A percentile compares a stretch with the other conserved stretches of the same genome.
Evolutionary conservation across 2,329 filamentous ascomycete species (phyloP).

Genomic region (Sclerotinia sclerotiorum): DNA sequence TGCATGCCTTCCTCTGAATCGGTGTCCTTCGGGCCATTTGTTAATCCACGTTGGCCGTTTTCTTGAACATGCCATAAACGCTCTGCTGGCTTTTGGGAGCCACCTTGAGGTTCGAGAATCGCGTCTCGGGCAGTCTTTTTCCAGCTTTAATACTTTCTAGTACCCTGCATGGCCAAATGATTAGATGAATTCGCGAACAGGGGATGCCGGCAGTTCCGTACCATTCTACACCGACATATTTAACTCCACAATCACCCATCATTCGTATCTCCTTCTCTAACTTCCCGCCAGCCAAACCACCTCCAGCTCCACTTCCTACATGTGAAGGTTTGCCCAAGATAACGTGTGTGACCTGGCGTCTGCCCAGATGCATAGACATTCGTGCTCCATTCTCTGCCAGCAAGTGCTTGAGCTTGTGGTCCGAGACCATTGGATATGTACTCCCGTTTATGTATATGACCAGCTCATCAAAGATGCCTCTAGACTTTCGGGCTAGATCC

Average conservation of each 20-base stretch:
- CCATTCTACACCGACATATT: constrained; percentile 82
- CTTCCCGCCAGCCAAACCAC: constrained; percentile 75
- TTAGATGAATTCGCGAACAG: constrained; percentile 18
- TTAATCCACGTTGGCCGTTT: constrained; percentile 25
- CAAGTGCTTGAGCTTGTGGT: constrained; percentile 80
- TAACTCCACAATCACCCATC: constrained; percentile 67
- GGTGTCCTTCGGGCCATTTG: constrained; percentile 16
- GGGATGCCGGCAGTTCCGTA: constrained; percentile 41
- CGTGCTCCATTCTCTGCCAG: constrained; percentile 72
- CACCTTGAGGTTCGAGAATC: constrained; percentile 65
- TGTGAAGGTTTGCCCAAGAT: constrained; percentile 65
- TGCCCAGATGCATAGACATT: constrained; percentile 68
- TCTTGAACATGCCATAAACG: constrained; percentile 55
- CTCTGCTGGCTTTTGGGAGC: constrained; percentile 63
- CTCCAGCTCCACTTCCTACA: constrained; percentile 59
- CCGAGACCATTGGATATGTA: constrained; percentile 76
- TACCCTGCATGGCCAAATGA: constrained; percentile 53
- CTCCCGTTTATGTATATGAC: constrained; percentile 86
- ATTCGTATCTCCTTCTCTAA: constrained; percentile 75
- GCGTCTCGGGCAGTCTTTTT: constrained; percentile 70
- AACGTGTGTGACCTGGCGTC: constrained; percentile 79
- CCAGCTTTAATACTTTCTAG: constrained; percentile 79
- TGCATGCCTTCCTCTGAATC: constrained; percentile 2
- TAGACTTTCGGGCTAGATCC: constrained; percentile 31
- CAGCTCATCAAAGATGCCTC: constrained; percentile 64